Base-by-base conservation (phyloP, 139 green algal genomes). In the Auxenochlorella pyrenoidosa region DNA sequence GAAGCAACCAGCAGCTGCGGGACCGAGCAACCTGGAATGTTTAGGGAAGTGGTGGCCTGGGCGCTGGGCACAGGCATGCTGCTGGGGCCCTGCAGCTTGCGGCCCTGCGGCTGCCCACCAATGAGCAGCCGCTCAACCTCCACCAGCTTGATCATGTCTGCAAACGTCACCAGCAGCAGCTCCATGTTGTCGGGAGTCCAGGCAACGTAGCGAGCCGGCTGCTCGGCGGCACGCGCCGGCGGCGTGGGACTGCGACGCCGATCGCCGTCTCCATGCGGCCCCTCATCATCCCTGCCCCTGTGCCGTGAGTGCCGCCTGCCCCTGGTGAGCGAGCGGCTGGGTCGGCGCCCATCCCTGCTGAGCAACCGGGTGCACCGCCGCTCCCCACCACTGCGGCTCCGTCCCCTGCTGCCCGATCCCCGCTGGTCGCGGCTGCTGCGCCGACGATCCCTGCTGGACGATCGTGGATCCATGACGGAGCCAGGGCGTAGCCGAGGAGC, bases 41-140 rank as follows among this genome's bases (percentile, higher is more conserved):
- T n/a, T n/a, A n/a, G 15, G 63, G 24, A n/a, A 3, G 63, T 34
- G 63, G 3, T 34, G 28, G 63, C 4, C 24, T 71, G 63, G 63
- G 63, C 63, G 30, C 63, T 36, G 24, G 5, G 28, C 21, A 36
- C 12, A 28, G 12, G 10, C 59, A 13, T 63, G 54, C 16, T 63
- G 54, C 15, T 63, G 12, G 54, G 15, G 54, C 54, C 47, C 47
- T 18, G 10, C 47, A 54, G 47, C 47, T 10, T 6, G 54, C 54
- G 15, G 2, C 54, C 54, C 65, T 19, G 65, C 65, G 15, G 12
- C 5, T 18, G 15, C 79, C 38, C 79, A 84, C 80, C 80, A 28
- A 60, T 60, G 12, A 85, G 40, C 60, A 77, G 41, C 26, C 80
- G 38, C 63, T 85, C 80, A 30, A 85, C 63, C 28, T 85, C 80